Evolutionary conservation across 805 yeast species (phyloP), one percentile per base, ranked within the genome.

Genomic region (Candida palmyrensis): DNA sequence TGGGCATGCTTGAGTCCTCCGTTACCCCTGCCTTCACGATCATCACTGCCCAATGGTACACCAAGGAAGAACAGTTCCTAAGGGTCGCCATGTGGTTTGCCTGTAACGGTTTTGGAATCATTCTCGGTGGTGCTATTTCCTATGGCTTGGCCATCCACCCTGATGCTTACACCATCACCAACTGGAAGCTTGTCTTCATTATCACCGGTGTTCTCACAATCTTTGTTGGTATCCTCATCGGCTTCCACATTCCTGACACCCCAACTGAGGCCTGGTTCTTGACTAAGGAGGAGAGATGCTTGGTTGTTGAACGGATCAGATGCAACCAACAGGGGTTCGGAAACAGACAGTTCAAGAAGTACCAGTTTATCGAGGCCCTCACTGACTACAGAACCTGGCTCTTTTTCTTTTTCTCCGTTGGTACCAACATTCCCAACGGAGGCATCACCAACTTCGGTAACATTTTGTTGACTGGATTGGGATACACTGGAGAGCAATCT

Each of bases 271-370:
- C 72, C 3, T 58, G 58, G 53, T 75, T 73, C 40, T 53, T 73
- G 29, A 58, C 51, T n/a, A 61, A 53, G 18, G 52, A 52, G 19
- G 74, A 73, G 40, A 59, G 51, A 30, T 30, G 29, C 5, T 34
- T 44, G 24, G 57, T 71, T 26, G 73, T 75, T 24, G 73, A 67
- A 51, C 66, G 78, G 43, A 74, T 73, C 40, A 70, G 78, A 43
- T 45, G 43, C 15, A 75, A 71, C 54, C 73, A 68, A 43, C 79
- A 70, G 41, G 85, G 83, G 30, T 71, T 71, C 48, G 80, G 81
- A 37, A 73, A 68, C 42, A 68, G 57, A 42, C 55, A 62, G 27
- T 74, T 77, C 66, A 77, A 77, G 47, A 57, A 57, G 63, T 50
- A 64, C 33, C 85, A 80, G 49, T 56, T 75, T 27, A 54, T 49